Conservation (phyloP, 257 asterid species). For the Echites panduratus region DNA sequence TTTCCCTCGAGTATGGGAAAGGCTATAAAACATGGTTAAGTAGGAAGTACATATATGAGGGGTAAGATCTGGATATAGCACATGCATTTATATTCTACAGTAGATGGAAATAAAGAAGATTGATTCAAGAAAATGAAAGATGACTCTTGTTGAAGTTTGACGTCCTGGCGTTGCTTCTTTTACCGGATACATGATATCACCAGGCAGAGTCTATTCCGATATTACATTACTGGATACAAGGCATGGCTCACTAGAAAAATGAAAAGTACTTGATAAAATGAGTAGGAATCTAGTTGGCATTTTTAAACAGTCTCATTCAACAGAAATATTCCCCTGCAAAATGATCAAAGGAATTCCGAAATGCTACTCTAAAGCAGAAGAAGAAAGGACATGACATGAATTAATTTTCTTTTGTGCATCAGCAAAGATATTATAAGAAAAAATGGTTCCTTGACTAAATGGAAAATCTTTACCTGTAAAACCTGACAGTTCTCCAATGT, state of each 20-base stretch:
- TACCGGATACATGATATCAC: background rate
- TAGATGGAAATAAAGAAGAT: background rate
- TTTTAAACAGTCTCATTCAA: background rate
- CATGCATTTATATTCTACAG: background rate
- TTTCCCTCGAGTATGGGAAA: background rate
- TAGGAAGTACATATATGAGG: background rate
- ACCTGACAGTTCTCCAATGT: constrained; percentile 92
- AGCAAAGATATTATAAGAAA: background rate
- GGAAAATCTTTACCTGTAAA: constrained; percentile 60
- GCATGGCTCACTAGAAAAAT: background rate
- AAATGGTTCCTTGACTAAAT: background rate
- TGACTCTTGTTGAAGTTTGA: background rate
- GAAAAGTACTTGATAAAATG: background rate
- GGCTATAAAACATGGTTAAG: background rate
- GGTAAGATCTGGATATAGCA: background rate
- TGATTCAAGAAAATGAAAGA: background rate
- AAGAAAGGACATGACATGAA: background rate
- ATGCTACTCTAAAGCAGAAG: background rate
- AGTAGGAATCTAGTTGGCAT: background rate
- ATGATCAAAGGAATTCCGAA: background rate
- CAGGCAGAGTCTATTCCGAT: too few relatives aligned
- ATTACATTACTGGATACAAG: background rate
- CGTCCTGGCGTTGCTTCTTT: background rate
- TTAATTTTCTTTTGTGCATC: background rate
- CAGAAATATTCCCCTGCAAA: background rate